Evolutionary conservation across 2,329 filamentous ascomycete genomes (phyloP).

Genomic region (Alternaria arbusti): DNA sequence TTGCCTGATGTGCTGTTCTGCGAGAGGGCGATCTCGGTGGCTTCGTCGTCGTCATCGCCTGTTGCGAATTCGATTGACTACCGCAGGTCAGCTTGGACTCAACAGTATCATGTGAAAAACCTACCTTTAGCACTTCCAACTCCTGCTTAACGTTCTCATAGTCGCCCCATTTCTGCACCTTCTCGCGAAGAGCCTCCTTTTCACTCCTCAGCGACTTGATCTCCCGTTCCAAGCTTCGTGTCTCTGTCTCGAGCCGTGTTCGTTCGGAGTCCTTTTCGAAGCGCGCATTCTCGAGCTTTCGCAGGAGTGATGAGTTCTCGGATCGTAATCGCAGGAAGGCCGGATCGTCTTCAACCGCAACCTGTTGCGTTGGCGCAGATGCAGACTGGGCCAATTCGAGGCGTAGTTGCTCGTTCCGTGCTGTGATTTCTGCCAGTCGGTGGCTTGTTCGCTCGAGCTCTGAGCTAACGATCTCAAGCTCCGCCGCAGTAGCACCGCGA

Average conservation of each 20-base stretch:
- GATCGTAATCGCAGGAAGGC: slow-evolving; percentile 85
- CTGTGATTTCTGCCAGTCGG: slow-evolving; percentile 87
- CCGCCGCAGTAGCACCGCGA: slow-evolving; percentile 78
- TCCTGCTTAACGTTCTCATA: slow-evolving; percentile 98
- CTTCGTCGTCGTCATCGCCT: slow-evolving; percentile 70
- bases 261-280: slow-evolving; percentile 85
- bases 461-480: slow-evolving; percentile 90
- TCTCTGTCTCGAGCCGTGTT: slow-evolving; percentile 74
- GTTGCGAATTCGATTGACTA: slow-evolving; percentile 94
- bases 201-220: slow-evolving; percentile 77
- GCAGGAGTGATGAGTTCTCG: slow-evolving; percentile 89
- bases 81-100: slow-evolving; percentile 14
- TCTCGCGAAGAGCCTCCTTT: slow-evolving; percentile 77
- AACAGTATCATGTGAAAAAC: not conserved
- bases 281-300: slow-evolving; percentile 82
- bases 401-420: slow-evolving; percentile 90
- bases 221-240: slow-evolving; percentile 82
- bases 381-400: slow-evolving; percentile 89
- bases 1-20: slow-evolving; percentile 61
- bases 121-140: slow-evolving; percentile 85
- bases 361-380: slow-evolving; percentile 68
- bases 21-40: slow-evolving; percentile 41
- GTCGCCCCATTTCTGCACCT: slow-evolving; percentile 87
- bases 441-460: slow-evolving; percentile 90
- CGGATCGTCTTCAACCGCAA: slow-evolving; percentile 84